Conservation (phyloP, 176 grass and related monocot genomes). For the Aegilops umbellulata region DNA sequence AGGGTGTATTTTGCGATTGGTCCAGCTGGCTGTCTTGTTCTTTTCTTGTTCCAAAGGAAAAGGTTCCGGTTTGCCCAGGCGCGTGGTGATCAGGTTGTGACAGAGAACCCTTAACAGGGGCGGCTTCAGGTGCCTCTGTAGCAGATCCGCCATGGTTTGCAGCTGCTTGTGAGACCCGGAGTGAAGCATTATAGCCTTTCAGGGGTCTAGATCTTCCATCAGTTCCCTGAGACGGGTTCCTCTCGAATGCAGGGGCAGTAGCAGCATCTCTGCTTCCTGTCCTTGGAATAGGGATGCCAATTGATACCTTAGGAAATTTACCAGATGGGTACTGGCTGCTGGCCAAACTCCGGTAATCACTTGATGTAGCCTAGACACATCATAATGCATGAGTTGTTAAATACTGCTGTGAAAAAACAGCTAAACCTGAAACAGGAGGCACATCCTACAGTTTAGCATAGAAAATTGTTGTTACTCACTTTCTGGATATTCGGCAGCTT, state of each 20-base stretch:
- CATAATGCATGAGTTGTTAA: conserved; percentile 26
- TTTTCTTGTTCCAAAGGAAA: conserved; percentile 49
- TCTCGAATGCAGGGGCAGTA: conserved; percentile 26
- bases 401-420: conserved; percentile 7
- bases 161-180: conserved; percentile 37
- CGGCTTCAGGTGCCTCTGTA: conserved; percentile 47
- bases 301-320: conserved; percentile 82
- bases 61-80: conserved; percentile 35
- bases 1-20: conserved; percentile 34
- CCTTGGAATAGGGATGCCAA: conserved; percentile 60
- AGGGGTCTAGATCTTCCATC: conserved; percentile 38
- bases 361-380: conserved; percentile 49
- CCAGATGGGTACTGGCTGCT: conserved; percentile 59
- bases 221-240: conserved; percentile 43
- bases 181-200: conserved; percentile 31
- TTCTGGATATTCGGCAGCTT: conserved; percentile 41
- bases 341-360: conserved; percentile 58
- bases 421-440: neutral
- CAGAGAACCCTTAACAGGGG: conserved; percentile 38
- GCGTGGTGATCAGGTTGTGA: conserved; percentile 33
- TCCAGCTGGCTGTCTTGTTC: conserved; percentile 39
- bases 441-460: conserved; percentile 23
- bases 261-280: conserved; percentile 23
- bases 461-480: conserved; percentile 43
- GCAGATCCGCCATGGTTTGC: conserved; percentile 33